Evolutionary conservation across 106 monocot species (phyloP).

Genomic region (Xerophyta viscosa): DNA sequence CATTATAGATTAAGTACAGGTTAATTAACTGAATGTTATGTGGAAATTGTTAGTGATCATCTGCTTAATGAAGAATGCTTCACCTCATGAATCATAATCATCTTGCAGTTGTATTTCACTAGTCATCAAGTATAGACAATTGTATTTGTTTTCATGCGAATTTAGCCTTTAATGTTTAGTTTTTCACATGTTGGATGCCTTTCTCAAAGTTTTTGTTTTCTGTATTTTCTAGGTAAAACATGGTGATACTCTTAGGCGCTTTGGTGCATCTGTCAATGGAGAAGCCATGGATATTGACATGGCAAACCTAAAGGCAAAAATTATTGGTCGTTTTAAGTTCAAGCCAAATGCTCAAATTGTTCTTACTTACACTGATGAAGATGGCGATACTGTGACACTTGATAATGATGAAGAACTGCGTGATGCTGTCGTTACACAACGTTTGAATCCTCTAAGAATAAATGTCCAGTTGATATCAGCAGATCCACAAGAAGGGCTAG

Average conservation of each 20-base stretch:
- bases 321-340: conserved; percentile 53
- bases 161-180: no score
- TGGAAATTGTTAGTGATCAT: no score
- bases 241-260: conserved; percentile 60
- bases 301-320: conserved; percentile 40
- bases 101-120: no score
- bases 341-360: conserved; percentile 32
- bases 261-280: conserved; percentile 35
- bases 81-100: no score
- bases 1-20: no score
- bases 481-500: not conserved
- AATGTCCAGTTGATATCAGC: conserved; percentile 38
- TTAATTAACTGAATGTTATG: no score
- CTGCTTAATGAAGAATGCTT: no score
- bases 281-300: conserved; percentile 40
- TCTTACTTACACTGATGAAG: conserved; percentile 82
- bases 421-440: conserved; percentile 75
- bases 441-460: conserved; percentile 73
- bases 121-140: no score
- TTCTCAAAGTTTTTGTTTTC: not conserved
- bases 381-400: conserved; percentile 74
- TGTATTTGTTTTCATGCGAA: no score
- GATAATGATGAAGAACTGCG: conserved; percentile 65
- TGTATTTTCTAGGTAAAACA: conserved; percentile 63
- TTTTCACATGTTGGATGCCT: no score